phyloP scores from a whole-genome alignment of 331 rosid genomes.

The Spiraea crenata region DNA sequence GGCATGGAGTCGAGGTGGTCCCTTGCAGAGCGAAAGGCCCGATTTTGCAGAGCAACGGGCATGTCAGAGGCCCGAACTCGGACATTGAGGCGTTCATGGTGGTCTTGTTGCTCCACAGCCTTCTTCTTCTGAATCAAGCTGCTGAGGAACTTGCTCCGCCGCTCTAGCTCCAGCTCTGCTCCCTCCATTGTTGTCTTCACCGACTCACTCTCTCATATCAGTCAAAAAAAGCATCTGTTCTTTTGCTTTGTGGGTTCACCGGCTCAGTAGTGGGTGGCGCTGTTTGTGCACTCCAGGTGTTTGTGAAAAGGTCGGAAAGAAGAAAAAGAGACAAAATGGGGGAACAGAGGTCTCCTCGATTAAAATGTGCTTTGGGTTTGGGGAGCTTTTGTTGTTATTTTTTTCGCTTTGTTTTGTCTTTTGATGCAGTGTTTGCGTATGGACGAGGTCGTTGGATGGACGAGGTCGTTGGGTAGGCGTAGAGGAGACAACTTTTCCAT shows the following conservation, averaged over 20 bases:
- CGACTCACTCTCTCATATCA: slow-evolving; percentile 27
- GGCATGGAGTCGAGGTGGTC: slow-evolving; percentile 76
- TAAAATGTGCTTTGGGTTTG: slow-evolving; percentile 19
- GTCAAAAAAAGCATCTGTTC: slow-evolving; percentile 18
- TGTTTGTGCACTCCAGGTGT: slow-evolving; percentile 30
- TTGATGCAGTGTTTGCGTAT: slow-evolving; percentile 31
- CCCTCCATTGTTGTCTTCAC: slow-evolving; percentile 47
- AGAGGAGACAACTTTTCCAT: slow-evolving; percentile 19
- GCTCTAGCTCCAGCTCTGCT: slow-evolving; percentile 87
- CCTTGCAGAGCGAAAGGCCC: slow-evolving; percentile 74
- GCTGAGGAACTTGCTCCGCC: slow-evolving; percentile 73
- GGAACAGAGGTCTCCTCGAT: slow-evolving; percentile 37
- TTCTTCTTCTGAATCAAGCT: slow-evolving; percentile 86
- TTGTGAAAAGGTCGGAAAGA: slow-evolving; percentile 26
- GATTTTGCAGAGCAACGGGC: slow-evolving; percentile 67
- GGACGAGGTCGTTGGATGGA: slow-evolving; percentile 30
- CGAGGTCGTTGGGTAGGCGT: slow-evolving; percentile 23
- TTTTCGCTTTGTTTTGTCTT: slow-evolving; percentile 25
- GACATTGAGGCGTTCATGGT: slow-evolving; percentile 45
- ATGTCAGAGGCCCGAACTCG: slow-evolving; percentile 77
- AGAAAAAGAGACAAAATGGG: slow-evolving; percentile 8
- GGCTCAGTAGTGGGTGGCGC: slow-evolving; percentile 10
- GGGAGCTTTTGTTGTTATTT: slow-evolving; percentile 8
- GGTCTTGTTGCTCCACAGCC: slow-evolving; percentile 58
- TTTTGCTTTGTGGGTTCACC: not conserved